Conservation (phyloP, 371 early-diverging fungal species). For the Lichtheimia ramosa region DNA sequence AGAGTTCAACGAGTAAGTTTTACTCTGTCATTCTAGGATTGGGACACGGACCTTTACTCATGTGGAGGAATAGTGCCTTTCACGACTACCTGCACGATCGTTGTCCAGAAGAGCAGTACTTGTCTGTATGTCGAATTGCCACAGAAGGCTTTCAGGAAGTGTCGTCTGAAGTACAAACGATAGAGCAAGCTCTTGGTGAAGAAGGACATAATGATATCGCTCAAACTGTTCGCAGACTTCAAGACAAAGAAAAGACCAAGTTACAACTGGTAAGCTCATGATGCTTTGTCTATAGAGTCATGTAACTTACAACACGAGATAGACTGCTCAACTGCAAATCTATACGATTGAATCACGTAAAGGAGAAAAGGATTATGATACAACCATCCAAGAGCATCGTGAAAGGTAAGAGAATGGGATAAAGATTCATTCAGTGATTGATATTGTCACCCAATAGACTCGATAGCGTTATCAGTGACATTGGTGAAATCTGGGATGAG, state of each 20-base stretch:
- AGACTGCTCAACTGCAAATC: constrained; percentile 43
- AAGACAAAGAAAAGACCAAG: constrained; percentile 39
- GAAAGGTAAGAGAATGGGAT: constrained; percentile 18
- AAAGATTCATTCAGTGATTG: too few relatives aligned
- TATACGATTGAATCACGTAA: constrained; percentile 35
- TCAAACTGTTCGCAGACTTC: constrained; percentile 31
- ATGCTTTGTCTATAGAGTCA: not conserved
- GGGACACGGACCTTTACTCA: not conserved
- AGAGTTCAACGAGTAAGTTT: constrained; percentile 43
- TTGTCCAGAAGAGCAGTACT: constrained; percentile 42
- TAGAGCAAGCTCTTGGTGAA: constrained; percentile 26
- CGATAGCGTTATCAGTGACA: constrained; percentile 10
- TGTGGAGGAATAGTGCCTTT: constrained; percentile 29
- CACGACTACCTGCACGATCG: constrained; percentile 39
- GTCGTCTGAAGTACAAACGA: constrained; percentile 34
- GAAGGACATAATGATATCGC: constrained; percentile 23
- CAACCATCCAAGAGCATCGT: constrained; percentile 25
- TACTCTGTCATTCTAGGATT: not conserved
- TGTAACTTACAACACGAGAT: not conserved
- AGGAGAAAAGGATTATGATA: constrained; percentile 43
- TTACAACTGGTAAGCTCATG: constrained; percentile 21
- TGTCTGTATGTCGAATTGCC: constrained; percentile 43
- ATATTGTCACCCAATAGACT: too few relatives aligned
- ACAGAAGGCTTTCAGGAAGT: constrained; percentile 53
- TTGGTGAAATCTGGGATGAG: constrained; percentile 43